phyloP scores from a whole-genome alignment of 1,284 basidiomycete genomes.

The Ganoderma lucidum region DNA sequence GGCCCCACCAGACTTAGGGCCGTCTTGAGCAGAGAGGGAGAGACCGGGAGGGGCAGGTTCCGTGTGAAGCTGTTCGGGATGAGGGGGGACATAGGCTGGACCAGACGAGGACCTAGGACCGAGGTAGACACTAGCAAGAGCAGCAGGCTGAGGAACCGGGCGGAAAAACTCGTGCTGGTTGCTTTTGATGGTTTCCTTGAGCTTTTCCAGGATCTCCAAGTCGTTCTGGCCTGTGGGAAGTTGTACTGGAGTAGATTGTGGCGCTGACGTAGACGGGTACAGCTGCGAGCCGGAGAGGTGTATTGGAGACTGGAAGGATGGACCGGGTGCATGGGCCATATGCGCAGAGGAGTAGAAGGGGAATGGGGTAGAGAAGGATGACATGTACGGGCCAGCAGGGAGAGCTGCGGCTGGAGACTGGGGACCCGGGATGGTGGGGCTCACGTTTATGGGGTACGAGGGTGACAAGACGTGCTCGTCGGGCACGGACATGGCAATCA shows the following conservation, averaged over 20 bases:
- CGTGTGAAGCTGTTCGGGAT: constrained; percentile 49
- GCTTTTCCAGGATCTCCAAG: constrained; percentile 73
- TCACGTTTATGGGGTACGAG: constrained; percentile 38
- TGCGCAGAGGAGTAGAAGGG: constrained; percentile 38
- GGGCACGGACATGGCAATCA: constrained; percentile 44
- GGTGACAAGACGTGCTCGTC: constrained; percentile 43
- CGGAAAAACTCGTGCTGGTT: constrained; percentile 76
- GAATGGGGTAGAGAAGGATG: constrained; percentile 32
- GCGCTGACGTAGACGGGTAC: constrained; percentile 21
- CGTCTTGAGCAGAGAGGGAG: constrained; percentile 14
- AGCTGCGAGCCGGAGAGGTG: constrained; percentile 31
- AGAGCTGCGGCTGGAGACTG: constrained; percentile 28
- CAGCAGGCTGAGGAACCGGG: constrained; percentile 67
- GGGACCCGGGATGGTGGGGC: constrained; percentile 36
- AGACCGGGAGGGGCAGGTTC: constrained; percentile 28
- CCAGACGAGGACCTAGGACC: constrained; percentile 47
- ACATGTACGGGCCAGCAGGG: constrained; percentile 30
- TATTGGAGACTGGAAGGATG: constrained; percentile 36
- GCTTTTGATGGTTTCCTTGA: constrained; percentile 74
- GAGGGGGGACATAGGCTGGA: constrained; percentile 46
- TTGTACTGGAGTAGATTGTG: constrained; percentile 24
- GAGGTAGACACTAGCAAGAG: constrained; percentile 67
- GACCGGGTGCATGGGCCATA: constrained; percentile 29
- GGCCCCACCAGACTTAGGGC: constrained; percentile 12
- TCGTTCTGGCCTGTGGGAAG: constrained; percentile 55